A percentile compares a stretch with the other conserved stretches of the same genome.
Conservation (phyloP, 2,329 filamentous ascomycete species). For the Colletotrichum caudatum region DNA sequence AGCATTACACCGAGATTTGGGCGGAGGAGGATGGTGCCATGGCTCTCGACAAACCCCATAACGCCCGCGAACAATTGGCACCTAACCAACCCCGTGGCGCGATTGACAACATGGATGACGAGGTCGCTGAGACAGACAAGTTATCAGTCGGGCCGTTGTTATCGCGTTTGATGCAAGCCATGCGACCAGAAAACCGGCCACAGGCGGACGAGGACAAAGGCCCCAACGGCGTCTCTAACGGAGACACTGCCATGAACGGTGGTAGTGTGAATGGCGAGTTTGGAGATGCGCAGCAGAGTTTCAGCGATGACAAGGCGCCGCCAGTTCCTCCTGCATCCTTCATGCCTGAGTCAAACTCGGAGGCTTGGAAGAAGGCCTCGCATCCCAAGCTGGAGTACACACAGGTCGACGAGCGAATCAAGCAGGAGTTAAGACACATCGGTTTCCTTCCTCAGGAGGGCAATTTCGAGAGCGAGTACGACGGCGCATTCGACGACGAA, state of each 20-base stretch:
- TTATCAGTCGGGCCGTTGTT: slow-evolving; percentile 90
- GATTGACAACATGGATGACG: slow-evolving; percentile 89
- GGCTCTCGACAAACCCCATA: slow-evolving; percentile 74
- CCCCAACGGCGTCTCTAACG: slow-evolving; percentile 63
- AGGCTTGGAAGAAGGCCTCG: slow-evolving; percentile 82
- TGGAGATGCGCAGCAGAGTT: slow-evolving; percentile 49
- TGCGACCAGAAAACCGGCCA: slow-evolving; percentile 79
- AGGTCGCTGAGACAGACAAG: slow-evolving; percentile 87
- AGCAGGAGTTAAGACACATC: slow-evolving; percentile 90
- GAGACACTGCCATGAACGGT: slow-evolving; percentile 66
- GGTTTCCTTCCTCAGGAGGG: slow-evolving; percentile 81
- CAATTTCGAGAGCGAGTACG: slow-evolving; percentile 77
- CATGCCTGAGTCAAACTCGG: slow-evolving; percentile 81
- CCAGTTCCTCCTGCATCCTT: slow-evolving; percentile 76
- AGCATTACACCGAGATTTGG: slow-evolving; percentile 91
- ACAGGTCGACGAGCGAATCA: slow-evolving; percentile 89
- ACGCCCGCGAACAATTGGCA: slow-evolving; percentile 74
- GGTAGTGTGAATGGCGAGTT: slow-evolving; percentile 61
- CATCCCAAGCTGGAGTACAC: slow-evolving; percentile 84
- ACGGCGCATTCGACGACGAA: slow-evolving; percentile 92
- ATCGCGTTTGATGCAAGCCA: slow-evolving; percentile 80
- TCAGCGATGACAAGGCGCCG: slow-evolving; percentile 53
- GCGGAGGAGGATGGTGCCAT: slow-evolving; percentile 90
- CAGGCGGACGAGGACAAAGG: slow-evolving; percentile 68
- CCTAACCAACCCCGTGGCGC: slow-evolving; percentile 86